phyloP scores from a whole-genome alignment of 1,139 yeast species.

The Meyerozyma athensensis region DNA sequence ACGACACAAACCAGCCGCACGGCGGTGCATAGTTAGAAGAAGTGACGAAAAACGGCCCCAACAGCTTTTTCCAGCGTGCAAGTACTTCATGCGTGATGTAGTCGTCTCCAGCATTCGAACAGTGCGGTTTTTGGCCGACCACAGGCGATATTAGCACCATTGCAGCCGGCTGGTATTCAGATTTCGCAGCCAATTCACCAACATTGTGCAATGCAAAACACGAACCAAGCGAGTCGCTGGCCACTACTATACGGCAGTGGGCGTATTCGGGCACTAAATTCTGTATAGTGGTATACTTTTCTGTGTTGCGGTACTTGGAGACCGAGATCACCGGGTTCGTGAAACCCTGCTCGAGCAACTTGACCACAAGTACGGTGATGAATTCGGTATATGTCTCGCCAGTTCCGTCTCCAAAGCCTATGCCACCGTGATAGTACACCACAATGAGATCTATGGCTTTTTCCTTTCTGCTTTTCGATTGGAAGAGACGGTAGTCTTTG shows the following conservation, averaged over 20 bases:
- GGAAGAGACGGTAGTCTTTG: background rate
- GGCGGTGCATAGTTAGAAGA: background rate
- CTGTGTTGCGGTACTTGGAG: conserved; percentile 6
- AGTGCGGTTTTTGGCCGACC: background rate
- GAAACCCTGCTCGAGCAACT: conserved; percentile 15
- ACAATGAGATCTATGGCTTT: conserved; percentile 10
- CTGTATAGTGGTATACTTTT: too few species aligned
- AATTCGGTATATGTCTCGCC: conserved; percentile 13
- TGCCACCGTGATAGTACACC: conserved; percentile 12
- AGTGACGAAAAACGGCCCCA: background rate
- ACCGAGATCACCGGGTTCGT: conserved; percentile 12
- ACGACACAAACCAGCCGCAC: background rate
- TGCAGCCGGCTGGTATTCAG: background rate
- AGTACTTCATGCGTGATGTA: background rate
- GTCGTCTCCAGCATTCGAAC: background rate
- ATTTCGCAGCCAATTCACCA: background rate
- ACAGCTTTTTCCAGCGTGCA: background rate
- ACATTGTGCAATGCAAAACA: background rate
- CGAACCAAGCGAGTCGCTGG: conserved; percentile 1
- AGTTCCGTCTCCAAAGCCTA: conserved; percentile 11
- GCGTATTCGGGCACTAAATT: background rate
- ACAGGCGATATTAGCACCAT: conserved; percentile 1
- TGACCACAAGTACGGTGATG: conserved; percentile 10
- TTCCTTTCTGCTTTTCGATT: conserved; percentile 9
- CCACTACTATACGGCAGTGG: background rate